Conservation (phyloP, 257 asterid species). For the Misopates orontium region DNA sequence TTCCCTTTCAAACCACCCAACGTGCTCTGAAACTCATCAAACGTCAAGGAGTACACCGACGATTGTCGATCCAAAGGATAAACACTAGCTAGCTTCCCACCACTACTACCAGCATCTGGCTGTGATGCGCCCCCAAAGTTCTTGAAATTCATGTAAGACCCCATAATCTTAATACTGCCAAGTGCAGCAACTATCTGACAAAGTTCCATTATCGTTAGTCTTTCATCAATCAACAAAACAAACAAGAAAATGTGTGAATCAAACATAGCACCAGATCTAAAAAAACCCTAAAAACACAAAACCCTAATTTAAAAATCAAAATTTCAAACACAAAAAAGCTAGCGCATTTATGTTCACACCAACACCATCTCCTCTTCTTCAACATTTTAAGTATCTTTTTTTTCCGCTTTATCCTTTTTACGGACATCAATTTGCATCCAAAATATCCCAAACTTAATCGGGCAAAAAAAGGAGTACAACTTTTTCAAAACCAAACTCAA, state of each 20-base stretch:
- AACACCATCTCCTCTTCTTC: constrained; percentile 15
- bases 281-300: neutral
- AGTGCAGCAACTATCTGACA: constrained; percentile 35
- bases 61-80: constrained; percentile 67
- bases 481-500: neutral
- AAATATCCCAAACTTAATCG: neutral
- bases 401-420: constrained; percentile 30
- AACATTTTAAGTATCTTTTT: constrained; percentile 25
- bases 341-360: constrained; percentile 18
- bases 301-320: neutral
- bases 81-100: constrained; percentile 46
- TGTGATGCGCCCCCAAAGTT: constrained; percentile 50
- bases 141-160: constrained; percentile 80
- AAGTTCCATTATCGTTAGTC: neutral
- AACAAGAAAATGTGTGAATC: neutral
- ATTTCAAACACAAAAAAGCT: neutral
- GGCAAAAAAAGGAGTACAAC: neutral
- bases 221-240: neutral
- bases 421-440: constrained; percentile 32
- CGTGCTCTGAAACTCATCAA: constrained; percentile 82
- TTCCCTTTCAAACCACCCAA: constrained; percentile 66
- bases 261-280: constrained; percentile 25
- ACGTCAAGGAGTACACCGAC: constrained; percentile 74
- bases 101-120: constrained; percentile 48
- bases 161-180: constrained; percentile 39